Percentiles rank a stretch among this genome's conserved stretches.
Conservation (phyloP, 2,329 filamentous ascomycete genomes). For the Colletotrichum godetiae region DNA sequence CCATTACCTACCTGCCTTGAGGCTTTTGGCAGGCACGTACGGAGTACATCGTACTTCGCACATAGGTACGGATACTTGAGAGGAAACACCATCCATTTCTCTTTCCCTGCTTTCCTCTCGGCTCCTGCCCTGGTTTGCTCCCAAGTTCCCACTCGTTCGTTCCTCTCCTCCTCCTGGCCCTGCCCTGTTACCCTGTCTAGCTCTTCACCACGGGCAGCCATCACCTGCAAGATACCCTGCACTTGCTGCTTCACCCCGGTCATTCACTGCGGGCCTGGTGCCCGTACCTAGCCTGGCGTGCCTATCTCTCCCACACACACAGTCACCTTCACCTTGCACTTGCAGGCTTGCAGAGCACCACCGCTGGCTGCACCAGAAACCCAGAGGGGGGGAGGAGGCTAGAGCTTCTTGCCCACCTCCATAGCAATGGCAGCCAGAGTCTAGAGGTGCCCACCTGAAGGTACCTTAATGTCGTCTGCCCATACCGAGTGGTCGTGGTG, state of each 20-base stretch:
- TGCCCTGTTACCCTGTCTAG: not conserved
- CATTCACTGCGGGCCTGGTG: slow-evolving; percentile 15
- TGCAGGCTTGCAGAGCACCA: not conserved
- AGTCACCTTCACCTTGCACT: too few relatives aligned
- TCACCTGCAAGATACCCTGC: not conserved
- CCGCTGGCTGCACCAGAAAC: too few relatives aligned
- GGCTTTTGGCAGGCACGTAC: too few relatives aligned
- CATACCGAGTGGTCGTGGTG: not conserved
- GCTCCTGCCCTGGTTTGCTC: slow-evolving; percentile 23
- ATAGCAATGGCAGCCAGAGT: not conserved
- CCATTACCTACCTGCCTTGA: too few relatives aligned
- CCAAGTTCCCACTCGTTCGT: not conserved
- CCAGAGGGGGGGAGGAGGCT: not conserved
- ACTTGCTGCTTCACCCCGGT: slow-evolving; percentile 4
- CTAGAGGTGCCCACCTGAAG: not conserved
- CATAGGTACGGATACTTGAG: not conserved
- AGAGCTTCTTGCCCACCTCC: slow-evolving; percentile 9
- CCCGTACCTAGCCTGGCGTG: too few relatives aligned
- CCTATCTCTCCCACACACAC: not conserved
- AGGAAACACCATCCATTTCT: not conserved
- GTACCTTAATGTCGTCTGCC: slow-evolving; percentile 14
- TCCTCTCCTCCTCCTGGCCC: not conserved
- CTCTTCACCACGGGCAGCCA: not conserved
- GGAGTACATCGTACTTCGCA: too few relatives aligned
- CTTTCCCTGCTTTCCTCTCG: slow-evolving; percentile 1